Percentiles rank a stretch among this genome's conserved stretches.
phyloP scores from a whole-genome alignment of 208 protist genomes.

The Trypanosoma rangeli region DNA sequence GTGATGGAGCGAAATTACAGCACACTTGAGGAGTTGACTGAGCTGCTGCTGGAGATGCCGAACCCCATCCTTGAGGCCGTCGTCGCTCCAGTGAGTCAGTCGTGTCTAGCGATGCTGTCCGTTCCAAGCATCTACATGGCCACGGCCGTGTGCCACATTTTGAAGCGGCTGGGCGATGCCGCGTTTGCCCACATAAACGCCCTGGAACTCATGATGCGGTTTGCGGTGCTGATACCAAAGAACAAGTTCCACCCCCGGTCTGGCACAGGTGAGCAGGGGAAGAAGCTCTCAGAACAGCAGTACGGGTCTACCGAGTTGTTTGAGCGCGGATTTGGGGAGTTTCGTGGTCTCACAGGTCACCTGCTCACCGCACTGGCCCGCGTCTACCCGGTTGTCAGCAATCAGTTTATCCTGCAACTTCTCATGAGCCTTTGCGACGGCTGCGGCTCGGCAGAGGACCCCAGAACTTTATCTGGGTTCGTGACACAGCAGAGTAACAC shows the following conservation, averaged over 20 bases:
- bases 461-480: slow-evolving; percentile 55
- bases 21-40: slow-evolving; percentile 47
- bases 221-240: slow-evolving; percentile 54
- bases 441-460: slow-evolving; percentile 48
- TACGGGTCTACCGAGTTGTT: slow-evolving; percentile 55
- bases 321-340: slow-evolving; percentile 57
- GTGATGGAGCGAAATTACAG: slow-evolving; percentile 34
- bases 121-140: slow-evolving; percentile 78
- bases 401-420: slow-evolving; percentile 47
- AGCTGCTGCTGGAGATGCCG: slow-evolving; percentile 51
- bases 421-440: slow-evolving; percentile 47
- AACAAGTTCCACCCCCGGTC: slow-evolving; percentile 57
- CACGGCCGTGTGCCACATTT: slow-evolving; percentile 33
- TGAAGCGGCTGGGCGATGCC: slow-evolving; percentile 42
- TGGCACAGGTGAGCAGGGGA: slow-evolving; percentile 42
- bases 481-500: slow-evolving; percentile 76
- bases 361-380: slow-evolving; percentile 44
- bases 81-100: slow-evolving; percentile 26
- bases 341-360: slow-evolving; percentile 43
- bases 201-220: slow-evolving; percentile 33
- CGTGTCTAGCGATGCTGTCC: slow-evolving; percentile 39
- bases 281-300: slow-evolving; percentile 57
- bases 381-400: slow-evolving; percentile 46
- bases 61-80: slow-evolving; percentile 27
- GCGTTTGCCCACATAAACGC: slow-evolving; percentile 36